phyloP scores from a whole-genome alignment of 1,284 basidiomycete species.

The Amylostereum areolatum region DNA sequence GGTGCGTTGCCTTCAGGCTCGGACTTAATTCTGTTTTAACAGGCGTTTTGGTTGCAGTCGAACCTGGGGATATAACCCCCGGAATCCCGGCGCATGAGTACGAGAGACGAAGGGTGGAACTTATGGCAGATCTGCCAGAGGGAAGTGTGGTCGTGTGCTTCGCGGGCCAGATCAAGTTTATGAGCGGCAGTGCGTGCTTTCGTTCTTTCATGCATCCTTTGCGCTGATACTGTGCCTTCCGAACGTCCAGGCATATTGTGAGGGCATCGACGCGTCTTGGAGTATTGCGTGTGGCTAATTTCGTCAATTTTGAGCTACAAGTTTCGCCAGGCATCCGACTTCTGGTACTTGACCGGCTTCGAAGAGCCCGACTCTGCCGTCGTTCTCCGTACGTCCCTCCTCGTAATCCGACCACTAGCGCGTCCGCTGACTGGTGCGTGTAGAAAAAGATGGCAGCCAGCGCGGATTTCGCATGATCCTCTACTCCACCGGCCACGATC shows the following conservation, averaged over 20 bases:
- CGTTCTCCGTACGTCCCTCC: constrained; percentile 56
- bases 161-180: constrained; percentile 80
- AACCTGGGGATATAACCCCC: constrained; percentile 68
- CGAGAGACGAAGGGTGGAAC: constrained; percentile 61
- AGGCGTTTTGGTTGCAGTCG: constrained; percentile 13
- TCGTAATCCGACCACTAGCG: constrained; percentile 2
- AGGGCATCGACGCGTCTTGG: constrained; percentile 14
- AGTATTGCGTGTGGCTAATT: too few relatives aligned
- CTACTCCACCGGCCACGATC: constrained; percentile 78
- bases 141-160: constrained; percentile 77
- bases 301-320: constrained; percentile 67
- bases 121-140: constrained; percentile 78
- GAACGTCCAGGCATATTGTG: constrained; percentile 42
- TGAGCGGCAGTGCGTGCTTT: constrained; percentile 72
- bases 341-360: constrained; percentile 94
- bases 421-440: neutral
- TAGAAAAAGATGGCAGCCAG: constrained; percentile 59
- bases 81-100: constrained; percentile 84
- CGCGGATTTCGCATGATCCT: constrained; percentile 86
- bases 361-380: constrained; percentile 90
- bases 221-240: constrained; percentile 1
- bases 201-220: constrained; percentile 1
- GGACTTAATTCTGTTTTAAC: neutral
- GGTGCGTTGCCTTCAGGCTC: constrained; percentile 5
- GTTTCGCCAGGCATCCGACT: constrained; percentile 90